Evolutionary conservation across 31 red algal genomes (phyloP).

Genomic region (Odonthalia washingtoniensis): DNA sequence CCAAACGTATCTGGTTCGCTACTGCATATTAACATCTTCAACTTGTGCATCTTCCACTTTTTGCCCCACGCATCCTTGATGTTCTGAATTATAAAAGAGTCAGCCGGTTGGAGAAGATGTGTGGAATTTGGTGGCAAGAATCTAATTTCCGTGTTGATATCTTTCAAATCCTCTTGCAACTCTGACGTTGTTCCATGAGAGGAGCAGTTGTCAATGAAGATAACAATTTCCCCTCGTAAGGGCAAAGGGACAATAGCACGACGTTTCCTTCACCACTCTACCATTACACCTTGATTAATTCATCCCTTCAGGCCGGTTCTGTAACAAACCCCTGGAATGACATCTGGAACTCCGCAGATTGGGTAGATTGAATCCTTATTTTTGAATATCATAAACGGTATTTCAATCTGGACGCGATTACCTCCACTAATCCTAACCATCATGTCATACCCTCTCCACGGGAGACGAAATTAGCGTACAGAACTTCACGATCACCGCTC

Average conservation of each 20-base stretch:
- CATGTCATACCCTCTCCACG: background rate
- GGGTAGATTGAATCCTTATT: background rate
- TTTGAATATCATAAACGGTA: background rate
- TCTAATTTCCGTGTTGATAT: slow-evolving; percentile 38
- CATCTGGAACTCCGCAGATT: background rate
- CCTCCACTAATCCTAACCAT: too few species aligned
- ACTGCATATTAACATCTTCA: too few species aligned
- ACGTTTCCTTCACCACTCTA: background rate
- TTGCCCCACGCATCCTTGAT: slow-evolving; percentile 26
- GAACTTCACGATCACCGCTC: background rate
- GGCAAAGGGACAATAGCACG: background rate
- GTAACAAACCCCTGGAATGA: background rate
- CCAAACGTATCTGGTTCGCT: background rate
- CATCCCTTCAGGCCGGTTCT: background rate
- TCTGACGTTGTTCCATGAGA: background rate
- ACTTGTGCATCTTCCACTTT: slow-evolving; percentile 10
- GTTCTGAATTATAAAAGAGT: slow-evolving; percentile 47
- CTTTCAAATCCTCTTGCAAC: background rate
- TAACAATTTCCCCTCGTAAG: background rate
- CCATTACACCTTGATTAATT: background rate
- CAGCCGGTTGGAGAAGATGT: slow-evolving; percentile 22
- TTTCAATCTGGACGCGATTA: background rate
- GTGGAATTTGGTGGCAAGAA: slow-evolving; percentile 38
- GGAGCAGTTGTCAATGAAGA: slow-evolving; percentile 31
- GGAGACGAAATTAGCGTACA: background rate